phyloP scores from a whole-genome alignment of 2,329 filamentous ascomycete species.

The Cladorrhinum sp. region DNA sequence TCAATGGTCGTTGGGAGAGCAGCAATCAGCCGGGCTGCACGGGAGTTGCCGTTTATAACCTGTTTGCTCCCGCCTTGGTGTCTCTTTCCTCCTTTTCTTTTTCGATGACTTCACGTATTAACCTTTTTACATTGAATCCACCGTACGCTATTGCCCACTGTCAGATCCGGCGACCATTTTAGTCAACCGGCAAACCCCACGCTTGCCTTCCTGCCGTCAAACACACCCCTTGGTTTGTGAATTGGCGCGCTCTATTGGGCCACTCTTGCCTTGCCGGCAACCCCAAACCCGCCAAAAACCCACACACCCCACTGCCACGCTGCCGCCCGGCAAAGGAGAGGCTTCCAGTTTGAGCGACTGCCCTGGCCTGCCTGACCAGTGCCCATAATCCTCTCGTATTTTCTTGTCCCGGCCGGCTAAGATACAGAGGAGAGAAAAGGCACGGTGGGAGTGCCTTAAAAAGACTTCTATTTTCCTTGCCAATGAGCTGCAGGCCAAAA shows the following conservation, averaged over 20 bases:
- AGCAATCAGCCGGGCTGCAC: neutral
- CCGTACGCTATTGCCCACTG: neutral
- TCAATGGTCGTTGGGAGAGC: neutral
- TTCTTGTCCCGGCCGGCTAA: neutral
- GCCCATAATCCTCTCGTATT: neutral
- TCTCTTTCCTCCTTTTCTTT: neutral
- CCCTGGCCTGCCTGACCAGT: neutral
- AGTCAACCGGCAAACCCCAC: neutral
- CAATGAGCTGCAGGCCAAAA: constrained; percentile 9
- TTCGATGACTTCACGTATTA: neutral
- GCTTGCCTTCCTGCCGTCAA: neutral
- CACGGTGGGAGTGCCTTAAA: no score
- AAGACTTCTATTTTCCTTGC: neutral
- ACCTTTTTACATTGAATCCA: neutral
- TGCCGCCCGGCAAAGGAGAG: neutral
- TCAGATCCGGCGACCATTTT: neutral
- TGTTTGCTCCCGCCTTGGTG: neutral
- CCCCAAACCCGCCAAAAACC: neutral
- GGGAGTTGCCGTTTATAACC: neutral
- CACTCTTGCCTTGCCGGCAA: constrained; percentile 5
- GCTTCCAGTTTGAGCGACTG: no score
- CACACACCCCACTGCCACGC: neutral
- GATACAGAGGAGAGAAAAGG: neutral
- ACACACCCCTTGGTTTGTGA: neutral
- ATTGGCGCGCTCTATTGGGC: constrained; percentile 1